Evolutionary conservation across 78 protist genomes (phyloP), one percentile per base, ranked within the genome.

Genomic region (Emiliania huxleyi): DNA sequence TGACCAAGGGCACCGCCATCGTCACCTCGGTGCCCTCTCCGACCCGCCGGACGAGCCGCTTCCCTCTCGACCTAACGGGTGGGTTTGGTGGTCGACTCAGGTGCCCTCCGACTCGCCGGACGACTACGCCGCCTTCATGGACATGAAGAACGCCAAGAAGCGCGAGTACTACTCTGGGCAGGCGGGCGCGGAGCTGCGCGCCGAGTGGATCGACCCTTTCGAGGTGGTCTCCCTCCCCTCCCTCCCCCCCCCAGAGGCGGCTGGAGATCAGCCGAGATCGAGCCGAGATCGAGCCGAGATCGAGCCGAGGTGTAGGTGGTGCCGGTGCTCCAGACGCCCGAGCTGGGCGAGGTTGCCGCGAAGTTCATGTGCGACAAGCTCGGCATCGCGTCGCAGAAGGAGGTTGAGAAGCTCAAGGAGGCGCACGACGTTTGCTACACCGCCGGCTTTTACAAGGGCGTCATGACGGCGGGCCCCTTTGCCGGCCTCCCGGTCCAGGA

Each of bases 81-180:
- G n/a, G n/a, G n/a, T n/a, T n/a, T n/a, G n/a, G n/a, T n/a, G n/a
- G n/a, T 52, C n/a, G n/a, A n/a, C n/a, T n/a, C n/a, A n/a, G n/a
- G n/a, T n/a, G n/a, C 99, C 99, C 38, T 91, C 97, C 1, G 99
- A 99, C 79, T 94, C 99, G 26, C 99, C 99, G 49, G 99, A 98
- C 90, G 99, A 99, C 91, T 99, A 96, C 93, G 97, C 96, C n/a
- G 96, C 98, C 43, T 92, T 97, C 71, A 91, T 69, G 35, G 99
- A 99, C 93, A 95, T 99, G 73, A 97, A 97, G 91, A 91, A 93
- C 37, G 26, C 37, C 42, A 44, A 91, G 35, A 98, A 98, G 96
- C 93, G 90, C 29, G 96, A 95, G 91, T 85, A 95, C 91, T 89
- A 92, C 77, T 94, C 94, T 92, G 98, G 37, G 92, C 81, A 71